Conservation (phyloP, 139 green algal genomes). For the Picochlorum sp. region DNA sequence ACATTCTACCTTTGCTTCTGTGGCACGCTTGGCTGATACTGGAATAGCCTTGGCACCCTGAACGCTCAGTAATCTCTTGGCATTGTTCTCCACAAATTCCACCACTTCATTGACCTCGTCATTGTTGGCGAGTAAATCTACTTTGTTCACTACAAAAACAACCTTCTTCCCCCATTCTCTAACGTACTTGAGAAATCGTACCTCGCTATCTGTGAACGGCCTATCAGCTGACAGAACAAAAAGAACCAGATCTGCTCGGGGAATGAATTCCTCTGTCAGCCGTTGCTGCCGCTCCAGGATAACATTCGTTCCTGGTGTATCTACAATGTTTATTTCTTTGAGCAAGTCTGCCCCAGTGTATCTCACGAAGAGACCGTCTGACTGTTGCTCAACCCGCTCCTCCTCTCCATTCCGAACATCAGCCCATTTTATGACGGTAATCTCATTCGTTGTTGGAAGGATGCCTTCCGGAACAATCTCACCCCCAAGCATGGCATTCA, state of each 20-base stretch:
- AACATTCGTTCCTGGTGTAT: constrained; percentile 97
- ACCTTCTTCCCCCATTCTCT: constrained; percentile 96
- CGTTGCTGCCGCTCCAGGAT: constrained; percentile 94
- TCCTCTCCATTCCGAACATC: constrained; percentile 15
- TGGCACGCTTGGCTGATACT: constrained; percentile 41
- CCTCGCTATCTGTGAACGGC: constrained; percentile 88
- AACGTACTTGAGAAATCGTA: constrained; percentile 83
- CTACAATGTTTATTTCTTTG: constrained; percentile 83
- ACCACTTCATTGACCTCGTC: constrained; percentile 64
- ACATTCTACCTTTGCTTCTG: constrained; percentile 51
- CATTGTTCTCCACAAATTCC: constrained; percentile 72
- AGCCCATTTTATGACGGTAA: constrained; percentile 75
- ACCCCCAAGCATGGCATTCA: constrained; percentile 84
- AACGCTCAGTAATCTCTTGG: constrained; percentile 48
- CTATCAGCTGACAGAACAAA: constrained; percentile 88
- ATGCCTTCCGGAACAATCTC: constrained; percentile 82
- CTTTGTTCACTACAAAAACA: constrained; percentile 97
- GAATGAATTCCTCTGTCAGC: constrained; percentile 98
- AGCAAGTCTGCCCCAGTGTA: constrained; percentile 71
- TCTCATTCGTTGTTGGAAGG: constrained; percentile 98
- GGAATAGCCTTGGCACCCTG: constrained; percentile 49
- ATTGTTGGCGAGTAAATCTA: constrained; percentile 61
- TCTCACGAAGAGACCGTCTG: constrained; percentile 77
- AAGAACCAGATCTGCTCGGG: constrained; percentile 91
- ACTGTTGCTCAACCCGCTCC: constrained; percentile 30